A percentile compares a stretch with the other conserved stretches of the same genome.
Conservation (phyloP, 371 early-diverging fungal genomes). For the Mucor lusitanicus region DNA sequence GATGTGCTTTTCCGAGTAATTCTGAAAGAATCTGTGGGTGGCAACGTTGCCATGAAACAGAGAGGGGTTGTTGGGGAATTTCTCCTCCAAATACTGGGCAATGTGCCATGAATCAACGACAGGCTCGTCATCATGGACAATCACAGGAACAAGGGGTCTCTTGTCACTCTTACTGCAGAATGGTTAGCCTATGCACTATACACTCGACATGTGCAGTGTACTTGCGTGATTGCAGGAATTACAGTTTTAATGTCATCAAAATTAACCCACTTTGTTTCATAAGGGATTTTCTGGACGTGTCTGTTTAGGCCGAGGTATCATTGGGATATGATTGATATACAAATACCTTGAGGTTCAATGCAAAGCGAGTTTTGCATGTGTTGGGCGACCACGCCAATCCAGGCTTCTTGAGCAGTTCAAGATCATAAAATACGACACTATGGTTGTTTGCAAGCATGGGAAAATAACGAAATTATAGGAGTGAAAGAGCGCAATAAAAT, state of each 20-base stretch:
- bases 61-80: slow-evolving; percentile 11
- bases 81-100: slow-evolving; percentile 20
- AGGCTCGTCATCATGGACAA: slow-evolving; percentile 12
- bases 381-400: slow-evolving; percentile 17
- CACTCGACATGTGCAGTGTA: not conserved
- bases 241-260: slow-evolving; percentile 6
- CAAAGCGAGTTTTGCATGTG: slow-evolving; percentile 25
- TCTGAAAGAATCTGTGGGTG: slow-evolving; percentile 17
- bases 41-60: slow-evolving; percentile 18
- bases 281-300: slow-evolving; percentile 18
- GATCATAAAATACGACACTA: slow-evolving; percentile 9
- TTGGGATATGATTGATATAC: not conserved
- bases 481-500: not conserved
- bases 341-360: slow-evolving; percentile 27
- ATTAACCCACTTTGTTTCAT: slow-evolving; percentile 20
- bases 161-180: not conserved
- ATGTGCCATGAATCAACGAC: slow-evolving; percentile 28
- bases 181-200: not conserved
- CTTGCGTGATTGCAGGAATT: slow-evolving; percentile 16
- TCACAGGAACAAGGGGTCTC: slow-evolving; percentile 18
- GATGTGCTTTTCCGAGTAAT: not conserved
- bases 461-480: slow-evolving; percentile 4
- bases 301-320: not conserved
- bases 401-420: slow-evolving; percentile 13
- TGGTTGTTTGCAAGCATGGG: slow-evolving; percentile 17